A percentile compares a stretch with the other conserved stretches of the same genome.
phyloP scores from a whole-genome alignment of 2,329 filamentous ascomycete species.

The Pseudocercospora eumusae region DNA sequence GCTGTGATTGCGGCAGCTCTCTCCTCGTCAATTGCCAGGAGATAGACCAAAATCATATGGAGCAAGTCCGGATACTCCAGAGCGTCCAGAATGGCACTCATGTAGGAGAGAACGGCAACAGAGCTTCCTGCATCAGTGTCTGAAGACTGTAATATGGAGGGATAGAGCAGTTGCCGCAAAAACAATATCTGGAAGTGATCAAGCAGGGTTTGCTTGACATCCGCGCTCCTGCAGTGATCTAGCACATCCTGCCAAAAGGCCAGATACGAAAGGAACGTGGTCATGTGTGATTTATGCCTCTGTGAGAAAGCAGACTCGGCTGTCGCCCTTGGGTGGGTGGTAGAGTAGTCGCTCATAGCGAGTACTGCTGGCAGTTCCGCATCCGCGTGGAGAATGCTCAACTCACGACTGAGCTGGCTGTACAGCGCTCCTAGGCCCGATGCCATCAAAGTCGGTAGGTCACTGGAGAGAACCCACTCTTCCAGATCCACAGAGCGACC shows the following conservation, averaged over 20 bases:
- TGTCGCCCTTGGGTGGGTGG: slow-evolving; percentile 67
- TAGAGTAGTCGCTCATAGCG: slow-evolving; percentile 83
- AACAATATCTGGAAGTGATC: slow-evolving; percentile 98
- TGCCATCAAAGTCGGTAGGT: slow-evolving; percentile 94
- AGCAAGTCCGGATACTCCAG: slow-evolving; percentile 93
- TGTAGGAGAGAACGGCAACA: slow-evolving; percentile 90
- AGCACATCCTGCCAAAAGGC: slow-evolving; percentile 98
- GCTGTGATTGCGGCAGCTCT: slow-evolving; percentile 37
- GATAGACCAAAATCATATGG: slow-evolving; percentile 87
- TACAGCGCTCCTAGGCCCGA: slow-evolving; percentile 83
- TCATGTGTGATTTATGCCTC: slow-evolving; percentile 80
- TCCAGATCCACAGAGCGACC: slow-evolving; percentile 80
- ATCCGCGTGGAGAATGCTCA: slow-evolving; percentile 75
- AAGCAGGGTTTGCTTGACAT: slow-evolving; percentile 88
- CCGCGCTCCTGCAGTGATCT: slow-evolving; percentile 87
- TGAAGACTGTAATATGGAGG: slow-evolving; percentile 91
- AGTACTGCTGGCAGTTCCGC: slow-evolving; percentile 79
- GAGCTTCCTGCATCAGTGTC: slow-evolving; percentile 96
- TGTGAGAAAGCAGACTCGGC: slow-evolving; percentile 72
- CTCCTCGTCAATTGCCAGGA: slow-evolving; percentile 74
- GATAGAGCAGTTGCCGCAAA: slow-evolving; percentile 91
- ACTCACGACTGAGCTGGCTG: slow-evolving; percentile 71
- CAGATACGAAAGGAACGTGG: slow-evolving; percentile 91
- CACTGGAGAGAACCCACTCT: slow-evolving; percentile 96
- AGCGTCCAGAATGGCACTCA: slow-evolving; percentile 85